Conservation (phyloP, 768 basidiomycete genomes). For the Hysterangium stoloniferum region DNA sequence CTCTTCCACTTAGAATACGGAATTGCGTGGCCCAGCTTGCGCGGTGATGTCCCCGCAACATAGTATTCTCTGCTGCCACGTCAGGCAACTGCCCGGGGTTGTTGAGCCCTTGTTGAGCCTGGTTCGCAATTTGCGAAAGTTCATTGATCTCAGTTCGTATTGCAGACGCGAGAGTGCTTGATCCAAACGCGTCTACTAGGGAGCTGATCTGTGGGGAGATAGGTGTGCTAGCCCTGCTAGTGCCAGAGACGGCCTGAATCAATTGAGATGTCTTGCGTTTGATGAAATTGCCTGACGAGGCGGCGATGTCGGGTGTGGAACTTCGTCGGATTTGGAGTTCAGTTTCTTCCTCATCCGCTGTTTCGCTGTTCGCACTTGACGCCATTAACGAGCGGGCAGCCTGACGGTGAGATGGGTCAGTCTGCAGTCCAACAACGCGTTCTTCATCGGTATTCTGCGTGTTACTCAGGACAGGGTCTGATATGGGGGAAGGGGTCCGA, state of each 20-base stretch:
- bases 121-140: neutral
- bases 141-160: slow-evolving; percentile 45
- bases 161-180: slow-evolving; percentile 54
- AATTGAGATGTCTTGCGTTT: slow-evolving; percentile 70
- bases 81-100: slow-evolving; percentile 46
- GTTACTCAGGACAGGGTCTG: slow-evolving; percentile 22
- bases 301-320: slow-evolving; percentile 32
- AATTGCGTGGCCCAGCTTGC: slow-evolving; percentile 91
- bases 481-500: slow-evolving; percentile 17
- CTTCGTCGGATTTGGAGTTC: slow-evolving; percentile 43
- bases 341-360: slow-evolving; percentile 36
- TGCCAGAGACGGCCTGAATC: slow-evolving; percentile 46
- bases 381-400: slow-evolving; percentile 6
- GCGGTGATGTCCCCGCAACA: slow-evolving; percentile 66
- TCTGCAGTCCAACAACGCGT: slow-evolving; percentile 38
- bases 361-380: slow-evolving; percentile 7
- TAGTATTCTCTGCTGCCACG: slow-evolving; percentile 55
- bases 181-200: slow-evolving; percentile 66
- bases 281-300: slow-evolving; percentile 38
- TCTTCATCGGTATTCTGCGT: slow-evolving; percentile 61
- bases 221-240: slow-evolving; percentile 26
- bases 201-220: slow-evolving; percentile 53
- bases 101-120: slow-evolving; percentile 10
- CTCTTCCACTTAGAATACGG: slow-evolving; percentile 85
- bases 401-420: slow-evolving; percentile 14